Percentiles rank a stretch among this genome's conserved stretches.
These are phyloP conservation scores for Penicillium concentricum DNA, from an alignment of 2,329 filamentous ascomycete genomes.

Conservation along the genomic window DNA sequence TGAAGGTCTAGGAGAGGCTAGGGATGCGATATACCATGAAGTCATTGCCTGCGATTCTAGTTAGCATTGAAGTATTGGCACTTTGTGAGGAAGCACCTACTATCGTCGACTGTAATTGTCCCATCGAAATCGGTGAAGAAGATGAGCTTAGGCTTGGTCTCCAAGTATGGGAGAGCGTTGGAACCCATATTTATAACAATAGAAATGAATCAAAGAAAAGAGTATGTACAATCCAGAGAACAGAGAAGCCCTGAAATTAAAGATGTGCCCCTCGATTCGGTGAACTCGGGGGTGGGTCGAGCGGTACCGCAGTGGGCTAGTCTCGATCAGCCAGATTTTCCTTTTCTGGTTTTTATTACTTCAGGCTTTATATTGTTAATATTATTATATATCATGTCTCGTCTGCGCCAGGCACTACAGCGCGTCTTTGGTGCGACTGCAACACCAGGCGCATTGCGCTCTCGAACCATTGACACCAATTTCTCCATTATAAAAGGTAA, in stretches of 20 bases:
- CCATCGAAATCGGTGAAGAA: conserved; percentile 99
- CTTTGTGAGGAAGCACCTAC: conserved; percentile 41
- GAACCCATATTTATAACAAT: conserved; percentile 28
- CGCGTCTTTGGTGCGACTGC: conserved; percentile 29
- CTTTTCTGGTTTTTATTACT: conserved; percentile 5
- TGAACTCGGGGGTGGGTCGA: conserved; percentile 15
- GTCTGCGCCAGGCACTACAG: conserved; percentile 34
- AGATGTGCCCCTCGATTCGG: conserved; percentile 9
- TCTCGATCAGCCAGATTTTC: conserved; percentile 14
- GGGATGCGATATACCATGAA: conserved; percentile 51
- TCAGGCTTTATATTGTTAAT: neutral
- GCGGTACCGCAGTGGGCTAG: conserved; percentile 8
- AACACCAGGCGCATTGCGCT: conserved; percentile 18
- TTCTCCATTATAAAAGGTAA: conserved; percentile 41
- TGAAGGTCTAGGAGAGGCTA: neutral
- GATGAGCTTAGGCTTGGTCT: conserved; percentile 76
- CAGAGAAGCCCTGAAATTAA: conserved; percentile 1
- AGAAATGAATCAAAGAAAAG: neutral
- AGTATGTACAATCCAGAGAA: neutral
- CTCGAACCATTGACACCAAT: conserved; percentile 37
- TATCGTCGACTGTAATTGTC: conserved; percentile 78
- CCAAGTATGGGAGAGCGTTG: conserved; percentile 40
- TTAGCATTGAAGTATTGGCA: conserved; percentile 13
- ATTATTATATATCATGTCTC: conserved; percentile 30
- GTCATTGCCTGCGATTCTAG: conserved; percentile 56